Base-by-base conservation (phyloP, 345 rosid species). In the Populus simonii region DNA sequence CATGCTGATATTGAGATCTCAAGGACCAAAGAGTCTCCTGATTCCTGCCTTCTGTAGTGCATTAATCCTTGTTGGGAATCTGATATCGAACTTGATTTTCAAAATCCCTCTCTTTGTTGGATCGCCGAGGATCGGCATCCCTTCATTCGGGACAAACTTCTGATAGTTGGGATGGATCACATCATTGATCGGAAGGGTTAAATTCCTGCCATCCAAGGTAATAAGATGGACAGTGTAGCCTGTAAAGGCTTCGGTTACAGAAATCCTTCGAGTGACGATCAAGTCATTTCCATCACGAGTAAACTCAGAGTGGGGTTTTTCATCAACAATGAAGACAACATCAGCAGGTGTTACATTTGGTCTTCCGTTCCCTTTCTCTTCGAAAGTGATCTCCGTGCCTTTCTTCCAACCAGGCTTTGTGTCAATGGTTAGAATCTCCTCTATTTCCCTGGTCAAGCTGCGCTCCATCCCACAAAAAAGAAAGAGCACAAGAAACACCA, bases 391-490 rank as follows among this genome's bases (percentile, higher is more conserved):
- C 83, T 92, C 92, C 2, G 96, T 92, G 43, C 96, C 93, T 76
- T 89, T 93, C 83, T 90, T 93, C 98, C 98, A 93, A 35, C 98
- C 96, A 17, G 93, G 94, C 72, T 86, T 80, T 68, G 92, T 87
- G 23, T 89, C 93, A 62, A 90, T 89, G 76, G 68, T 73, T 8
- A 73, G 67, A 20, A 73, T 73, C 49, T 73, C 76, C 38, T 73
- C 76, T n/a, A 73, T 22, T 10, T 66, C 35, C 68, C 18, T 18
- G 33, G 39, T 31, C 67, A 12, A 57, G 10, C 68, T 73, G 76
- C n/a, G 17, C 17, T 47, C 53, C 6, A 47, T 47, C 53, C 53
- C 53, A 47, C 18, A 47, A 47, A 47, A 47, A 13, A 47, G 1
- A 47, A 47, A 47, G 53, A 47, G 53, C 53, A 47, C 20, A 47